Evolutionary conservation across 768 basidiomycete species (phyloP).

Genomic region (Lactarius trivialis): DNA sequence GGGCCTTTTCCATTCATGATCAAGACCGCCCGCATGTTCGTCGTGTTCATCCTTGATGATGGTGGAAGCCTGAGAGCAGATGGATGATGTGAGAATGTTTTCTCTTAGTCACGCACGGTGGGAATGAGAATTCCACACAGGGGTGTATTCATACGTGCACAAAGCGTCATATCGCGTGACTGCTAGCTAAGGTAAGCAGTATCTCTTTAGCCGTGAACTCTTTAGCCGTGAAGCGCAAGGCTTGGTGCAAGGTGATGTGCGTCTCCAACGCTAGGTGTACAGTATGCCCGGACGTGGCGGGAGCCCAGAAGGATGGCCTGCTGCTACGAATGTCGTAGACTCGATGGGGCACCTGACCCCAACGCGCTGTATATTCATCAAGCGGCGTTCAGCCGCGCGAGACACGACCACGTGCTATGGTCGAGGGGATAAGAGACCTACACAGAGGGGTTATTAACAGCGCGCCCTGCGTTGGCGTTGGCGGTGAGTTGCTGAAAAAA

Average conservation of each 20-base stretch:
- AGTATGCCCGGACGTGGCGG: neutral
- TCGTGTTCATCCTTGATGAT: neutral
- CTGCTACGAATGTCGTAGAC: slow-evolving; percentile 23
- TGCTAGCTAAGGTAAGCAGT: no score
- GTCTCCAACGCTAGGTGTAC: no score
- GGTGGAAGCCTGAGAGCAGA: neutral
- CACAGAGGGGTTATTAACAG: slow-evolving; percentile 27
- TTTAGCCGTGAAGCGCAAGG: no score
- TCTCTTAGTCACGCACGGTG: no score
- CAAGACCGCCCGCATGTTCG: slow-evolving; percentile 44
- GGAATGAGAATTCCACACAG: no score
- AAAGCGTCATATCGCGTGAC: no score
- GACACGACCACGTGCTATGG: slow-evolving; percentile 20
- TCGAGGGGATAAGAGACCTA: slow-evolving; percentile 27
- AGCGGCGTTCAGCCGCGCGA: slow-evolving; percentile 25
- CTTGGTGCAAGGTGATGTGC: no score
- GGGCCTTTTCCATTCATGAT: slow-evolving; percentile 73
- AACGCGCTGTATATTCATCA: slow-evolving; percentile 28
- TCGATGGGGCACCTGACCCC: slow-evolving; percentile 27
- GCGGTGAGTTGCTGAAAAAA: slow-evolving; percentile 13
- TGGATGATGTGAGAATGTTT: neutral
- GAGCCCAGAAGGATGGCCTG: neutral
- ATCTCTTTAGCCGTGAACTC: no score
- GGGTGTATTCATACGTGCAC: no score
- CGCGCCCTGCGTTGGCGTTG: slow-evolving; percentile 28